Evolutionary conservation across 2,329 filamentous ascomycete species (phyloP).

Genomic region (Phyllosticta capitalensis): DNA sequence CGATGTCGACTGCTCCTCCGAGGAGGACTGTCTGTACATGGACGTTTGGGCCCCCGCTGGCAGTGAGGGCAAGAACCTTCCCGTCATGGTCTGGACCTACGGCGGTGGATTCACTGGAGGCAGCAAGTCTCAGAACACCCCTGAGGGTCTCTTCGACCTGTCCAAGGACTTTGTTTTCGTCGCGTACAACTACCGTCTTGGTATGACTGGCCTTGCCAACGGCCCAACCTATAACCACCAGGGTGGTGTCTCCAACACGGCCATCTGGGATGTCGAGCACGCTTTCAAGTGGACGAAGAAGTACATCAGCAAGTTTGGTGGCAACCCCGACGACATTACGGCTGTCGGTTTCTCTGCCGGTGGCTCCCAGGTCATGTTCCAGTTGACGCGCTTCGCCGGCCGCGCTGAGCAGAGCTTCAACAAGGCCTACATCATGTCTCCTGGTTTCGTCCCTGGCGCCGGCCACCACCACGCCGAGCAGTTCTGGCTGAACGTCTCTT

Average conservation of each 20-base stretch:
- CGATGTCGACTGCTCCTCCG: constrained; percentile 28
- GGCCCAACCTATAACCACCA: constrained; percentile 35
- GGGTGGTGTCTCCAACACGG: constrained; percentile 36
- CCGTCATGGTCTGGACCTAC: constrained; percentile 41
- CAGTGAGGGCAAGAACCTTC: constrained; percentile 28
- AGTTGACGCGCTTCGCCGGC: constrained; percentile 25
- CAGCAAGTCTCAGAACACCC: constrained; percentile 19
- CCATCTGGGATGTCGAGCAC: constrained; percentile 30
- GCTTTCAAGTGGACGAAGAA: constrained; percentile 42
- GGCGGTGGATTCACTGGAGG: constrained; percentile 31
- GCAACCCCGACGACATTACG: constrained; percentile 37
- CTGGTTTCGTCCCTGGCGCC: constrained; percentile 26
- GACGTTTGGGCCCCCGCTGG: constrained; percentile 40
- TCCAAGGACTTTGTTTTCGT: constrained; percentile 30
- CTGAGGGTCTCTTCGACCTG: constrained; percentile 22
- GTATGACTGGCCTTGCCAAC: constrained; percentile 37
- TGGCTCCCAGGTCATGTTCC: constrained; percentile 17
- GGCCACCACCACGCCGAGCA: constrained; percentile 26
- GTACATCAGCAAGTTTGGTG: constrained; percentile 38
- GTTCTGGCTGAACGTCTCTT: constrained; percentile 26
- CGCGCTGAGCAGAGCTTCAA: constrained; percentile 23
- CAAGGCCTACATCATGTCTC: constrained; percentile 20
- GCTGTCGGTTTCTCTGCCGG: constrained; percentile 32
- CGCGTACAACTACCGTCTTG: constrained; percentile 27
- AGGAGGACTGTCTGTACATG: constrained; percentile 42